These are phyloP conservation scores for Blastocrithidia nonstop DNA, from an alignment of 208 protist species.

Conservation along the genomic window DNA sequence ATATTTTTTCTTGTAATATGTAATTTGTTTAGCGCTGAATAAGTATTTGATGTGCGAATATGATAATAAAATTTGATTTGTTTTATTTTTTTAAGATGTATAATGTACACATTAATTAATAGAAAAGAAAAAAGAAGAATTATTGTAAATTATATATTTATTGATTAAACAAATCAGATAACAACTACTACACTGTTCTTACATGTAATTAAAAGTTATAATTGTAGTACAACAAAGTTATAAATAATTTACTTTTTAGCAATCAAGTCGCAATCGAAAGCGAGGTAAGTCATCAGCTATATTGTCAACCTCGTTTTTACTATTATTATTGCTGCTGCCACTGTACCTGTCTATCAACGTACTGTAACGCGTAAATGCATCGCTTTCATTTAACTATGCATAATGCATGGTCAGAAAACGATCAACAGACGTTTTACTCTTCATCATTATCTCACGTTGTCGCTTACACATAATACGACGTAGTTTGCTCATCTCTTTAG, in stretches of 20 bases:
- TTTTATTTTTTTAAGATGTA: too few species aligned
- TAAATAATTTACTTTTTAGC: neutral
- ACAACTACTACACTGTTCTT: too few species aligned
- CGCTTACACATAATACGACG: conserved; percentile 19
- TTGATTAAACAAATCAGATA: too few species aligned
- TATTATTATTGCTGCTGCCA: conserved; percentile 2
- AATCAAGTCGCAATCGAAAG: neutral
- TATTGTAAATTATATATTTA: too few species aligned
- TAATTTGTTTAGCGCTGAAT: too few species aligned
- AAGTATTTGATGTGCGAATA: conserved; percentile 4
- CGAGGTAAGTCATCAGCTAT: neutral
- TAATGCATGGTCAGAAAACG: conserved; percentile 35
- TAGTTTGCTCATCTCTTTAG: conserved; percentile 3
- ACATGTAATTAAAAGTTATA: neutral
- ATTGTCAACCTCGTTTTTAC: conserved; percentile 2
- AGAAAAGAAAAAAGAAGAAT: too few species aligned
- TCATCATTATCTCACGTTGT: conserved; percentile 22
- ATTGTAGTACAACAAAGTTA: neutral
- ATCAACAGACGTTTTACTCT: conserved; percentile 25
- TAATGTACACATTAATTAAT: too few species aligned
- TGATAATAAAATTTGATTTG: neutral
- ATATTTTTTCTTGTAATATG: too few species aligned
- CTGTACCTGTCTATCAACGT: conserved; percentile 26
- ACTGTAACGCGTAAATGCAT: conserved; percentile 31
- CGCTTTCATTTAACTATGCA: conserved; percentile 20